Base-by-base conservation (phyloP, 2,329 filamentous ascomycete genomes). In the Byssochlamys sp. region DNA sequence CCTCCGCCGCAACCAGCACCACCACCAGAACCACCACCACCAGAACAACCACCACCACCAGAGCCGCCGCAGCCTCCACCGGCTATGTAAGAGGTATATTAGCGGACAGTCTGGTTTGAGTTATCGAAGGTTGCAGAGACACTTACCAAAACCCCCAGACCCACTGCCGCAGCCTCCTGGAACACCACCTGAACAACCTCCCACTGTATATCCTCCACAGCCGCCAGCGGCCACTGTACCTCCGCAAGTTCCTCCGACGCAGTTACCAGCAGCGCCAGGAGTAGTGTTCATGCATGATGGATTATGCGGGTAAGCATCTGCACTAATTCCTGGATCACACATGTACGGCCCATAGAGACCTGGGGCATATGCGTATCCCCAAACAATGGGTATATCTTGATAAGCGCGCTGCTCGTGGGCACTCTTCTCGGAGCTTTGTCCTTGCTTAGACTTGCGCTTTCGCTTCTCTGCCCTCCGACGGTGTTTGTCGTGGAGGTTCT, bases 401-500 rank as follows among this genome's bases (percentile, higher is more conserved):
- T 24, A 45, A 24, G 39, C 39, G 5, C 39, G 39, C 39, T 45
- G 39, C 14, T 45, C 39, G 4, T n/a, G 39, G 39, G 39, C 39
- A 45, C n/a, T 5, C 39, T 45, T 45, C 39, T 45, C 39, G 2
- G 14, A n/a, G 14, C 7, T 19, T 9, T 4, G 19, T 2, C 49
- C n/a, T 26, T 14, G n/a, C 14, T 28, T 28, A 26, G 19, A 12
- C 49, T 51, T 51, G 49, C 49, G 24, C 3, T 51, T 28, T 12
- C 67, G 67, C 53, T 72, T 73, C 54, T 67, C 60, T 11, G 65
- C 65, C 1, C 72, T 66, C 0, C 61, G 78, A 66, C 53, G 66
- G 48, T 57, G 67, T 59, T 56, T 72, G 48, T 76, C 68, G 67
- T 89, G 89, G 31, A 81, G 80, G 3, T 72, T 71, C 28, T 87